Conservation (phyloP, 768 basidiomycete species). For the Mycena capillaripes region DNA sequence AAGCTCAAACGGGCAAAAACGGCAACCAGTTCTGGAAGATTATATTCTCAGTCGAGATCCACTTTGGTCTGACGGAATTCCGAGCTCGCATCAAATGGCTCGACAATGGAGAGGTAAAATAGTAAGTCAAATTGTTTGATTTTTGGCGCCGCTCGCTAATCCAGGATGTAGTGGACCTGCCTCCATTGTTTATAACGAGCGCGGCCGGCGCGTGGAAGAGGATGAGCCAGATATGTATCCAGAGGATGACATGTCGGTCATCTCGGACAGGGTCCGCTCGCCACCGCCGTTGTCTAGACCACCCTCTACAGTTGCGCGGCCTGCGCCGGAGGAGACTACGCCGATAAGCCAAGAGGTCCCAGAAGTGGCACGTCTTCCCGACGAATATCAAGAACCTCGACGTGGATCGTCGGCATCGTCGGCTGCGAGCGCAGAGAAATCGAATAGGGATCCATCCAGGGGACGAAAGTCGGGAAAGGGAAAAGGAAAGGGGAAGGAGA, state of each 20-base stretch:
- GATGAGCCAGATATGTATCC: slow-evolving; percentile 76
- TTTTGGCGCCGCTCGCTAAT: not conserved
- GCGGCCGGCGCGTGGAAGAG: slow-evolving; percentile 80
- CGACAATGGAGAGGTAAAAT: slow-evolving; percentile 80
- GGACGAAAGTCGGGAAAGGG: slow-evolving; percentile 37
- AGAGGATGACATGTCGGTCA: slow-evolving; percentile 72
- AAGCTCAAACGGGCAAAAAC: slow-evolving; percentile 72
- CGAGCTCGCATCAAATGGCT: slow-evolving; percentile 87
- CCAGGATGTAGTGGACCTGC: slow-evolving; percentile 73
- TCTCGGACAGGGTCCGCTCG: slow-evolving; percentile 55
- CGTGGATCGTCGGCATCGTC: slow-evolving; percentile 6
- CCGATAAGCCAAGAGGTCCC: slow-evolving; percentile 17
- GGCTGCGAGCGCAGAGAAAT: slow-evolving; percentile 25
- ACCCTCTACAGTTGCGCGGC: slow-evolving; percentile 44
- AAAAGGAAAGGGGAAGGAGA: slow-evolving; percentile 42
- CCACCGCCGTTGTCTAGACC: slow-evolving; percentile 66
- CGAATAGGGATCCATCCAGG: slow-evolving; percentile 36
- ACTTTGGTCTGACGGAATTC: slow-evolving; percentile 88
- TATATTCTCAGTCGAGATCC: slow-evolving; percentile 87
- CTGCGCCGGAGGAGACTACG: slow-evolving; percentile 6
- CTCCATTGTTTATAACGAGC: slow-evolving; percentile 86
- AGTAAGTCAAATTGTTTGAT: slow-evolving; percentile 59
- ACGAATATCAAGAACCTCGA: slow-evolving; percentile 29
- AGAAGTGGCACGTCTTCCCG: slow-evolving; percentile 35
- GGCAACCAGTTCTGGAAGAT: slow-evolving; percentile 88